Base-by-base conservation (phyloP, 2,329 filamentous ascomycete species). In the Ophiostoma sp. region DNA sequence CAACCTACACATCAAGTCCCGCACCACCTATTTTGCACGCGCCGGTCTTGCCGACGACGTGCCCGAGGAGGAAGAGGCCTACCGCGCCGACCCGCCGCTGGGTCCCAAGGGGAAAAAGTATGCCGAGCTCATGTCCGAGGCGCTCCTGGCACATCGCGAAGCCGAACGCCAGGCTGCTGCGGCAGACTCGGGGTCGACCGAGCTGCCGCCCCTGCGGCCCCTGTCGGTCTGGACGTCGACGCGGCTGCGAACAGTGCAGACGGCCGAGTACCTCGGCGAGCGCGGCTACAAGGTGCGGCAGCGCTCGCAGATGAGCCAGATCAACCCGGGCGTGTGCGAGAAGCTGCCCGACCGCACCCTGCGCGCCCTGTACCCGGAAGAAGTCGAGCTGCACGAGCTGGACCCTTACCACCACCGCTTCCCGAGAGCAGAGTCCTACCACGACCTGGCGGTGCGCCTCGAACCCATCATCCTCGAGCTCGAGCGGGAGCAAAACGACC, bases 371-470 rank as follows among this genome's bases (percentile, higher is more conserved):
- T 97, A 94, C 77, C 92, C 94, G 0, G 92, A 97, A 3, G 95
- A 99, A 79, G 91, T 97, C 7, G 86, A 89, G 74, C 97, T 97
- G 81, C 95, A 99, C 79, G 92, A 97, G 74, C 83, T 91, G 68
- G 95, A 99, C 78, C 95, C 95, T 0, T 99, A 99, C 76, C 95
- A 99, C 77, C 95, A 99, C 79, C 88, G 95, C 54, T 99, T 97
- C 77, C 95, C 95, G 8, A 87, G 95, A 73, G 94, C 94, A 72
- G 95, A 99, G 91, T 98, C 94, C 10, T 99, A 99, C 79, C 95
- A 99, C 78, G 95, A 99, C 77, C 88, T 99, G 62, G 95, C 95
- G n/a, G 95, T 99, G 72, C 92, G 95, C 31, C 88, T 99, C 66
- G 95, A 99, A 78, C 96, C 95, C 57, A 97, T 99, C 76, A 99